Evolutionary conservation across 2,329 filamentous ascomycete species (phyloP).

Genomic region (Aspergillus fijiensis): DNA sequence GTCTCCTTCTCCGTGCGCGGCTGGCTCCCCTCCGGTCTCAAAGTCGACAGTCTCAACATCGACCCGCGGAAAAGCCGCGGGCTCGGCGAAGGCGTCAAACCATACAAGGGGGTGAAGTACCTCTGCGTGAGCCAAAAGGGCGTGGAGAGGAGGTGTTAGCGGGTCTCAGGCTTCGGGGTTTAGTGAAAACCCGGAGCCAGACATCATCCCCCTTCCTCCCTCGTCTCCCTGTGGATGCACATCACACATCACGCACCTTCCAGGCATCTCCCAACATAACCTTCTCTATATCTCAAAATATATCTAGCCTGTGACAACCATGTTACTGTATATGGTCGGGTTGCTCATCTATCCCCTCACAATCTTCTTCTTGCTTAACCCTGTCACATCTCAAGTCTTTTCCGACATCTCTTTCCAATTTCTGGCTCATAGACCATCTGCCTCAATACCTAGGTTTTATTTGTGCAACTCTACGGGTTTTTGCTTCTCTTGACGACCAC

Average conservation of each 20-base stretch:
- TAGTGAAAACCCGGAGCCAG: too few species aligned
- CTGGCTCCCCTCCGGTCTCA: slow-evolving; percentile 64
- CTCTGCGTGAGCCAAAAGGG: slow-evolving; percentile 68
- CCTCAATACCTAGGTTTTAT: background rate
- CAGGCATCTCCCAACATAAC: too few species aligned
- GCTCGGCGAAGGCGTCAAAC: slow-evolving; percentile 81
- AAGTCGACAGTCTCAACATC: slow-evolving; percentile 61
- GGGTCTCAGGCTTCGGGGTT: background rate
- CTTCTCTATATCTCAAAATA: too few species aligned
- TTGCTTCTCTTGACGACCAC: too few species aligned
- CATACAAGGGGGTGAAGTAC: slow-evolving; percentile 98
- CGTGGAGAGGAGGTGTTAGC: slow-evolving; percentile 42
- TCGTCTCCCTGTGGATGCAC: too few species aligned
- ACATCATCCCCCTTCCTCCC: too few species aligned
- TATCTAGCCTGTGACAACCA: too few species aligned
- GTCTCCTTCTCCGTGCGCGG: slow-evolving; percentile 65
- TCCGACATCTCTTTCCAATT: background rate
- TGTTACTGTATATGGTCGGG: background rate
- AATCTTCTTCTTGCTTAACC: background rate
- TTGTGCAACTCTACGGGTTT: too few species aligned
- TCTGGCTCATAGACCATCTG: background rate
- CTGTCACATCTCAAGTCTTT: too few species aligned
- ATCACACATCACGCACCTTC: too few species aligned
- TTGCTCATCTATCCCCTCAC: background rate
- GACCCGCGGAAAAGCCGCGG: slow-evolving; percentile 79